Evolutionary conservation across 805 yeast genomes (phyloP).

Genomic region (Metschnikowia koreensis): DNA sequence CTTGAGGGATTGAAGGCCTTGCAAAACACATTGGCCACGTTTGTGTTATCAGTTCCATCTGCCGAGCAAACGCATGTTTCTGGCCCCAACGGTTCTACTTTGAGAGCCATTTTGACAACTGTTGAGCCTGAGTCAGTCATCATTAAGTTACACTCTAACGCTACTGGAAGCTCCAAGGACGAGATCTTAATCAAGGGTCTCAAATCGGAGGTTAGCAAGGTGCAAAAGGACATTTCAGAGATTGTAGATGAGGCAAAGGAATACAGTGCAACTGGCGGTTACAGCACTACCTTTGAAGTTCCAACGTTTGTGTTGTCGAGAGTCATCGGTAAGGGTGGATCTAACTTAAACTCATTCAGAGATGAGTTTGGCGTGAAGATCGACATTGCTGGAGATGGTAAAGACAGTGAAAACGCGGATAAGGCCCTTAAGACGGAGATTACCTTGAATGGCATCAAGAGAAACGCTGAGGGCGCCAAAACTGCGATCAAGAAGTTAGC

Average conservation of each 20-base stretch:
- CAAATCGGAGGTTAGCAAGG: slow-evolving; percentile 56
- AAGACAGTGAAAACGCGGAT: slow-evolving; percentile 26
- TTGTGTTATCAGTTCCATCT: slow-evolving; percentile 49
- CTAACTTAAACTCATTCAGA: slow-evolving; percentile 62
- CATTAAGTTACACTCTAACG: slow-evolving; percentile 48
- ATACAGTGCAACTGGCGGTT: slow-evolving; percentile 40
- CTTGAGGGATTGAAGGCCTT: slow-evolving; percentile 59
- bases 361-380: slow-evolving; percentile 74
- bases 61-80: slow-evolving; percentile 57
- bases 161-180: slow-evolving; percentile 40
- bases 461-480: slow-evolving; percentile 73
- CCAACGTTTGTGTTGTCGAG: slow-evolving; percentile 71
- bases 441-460: slow-evolving; percentile 64
- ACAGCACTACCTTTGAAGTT: slow-evolving; percentile 50
- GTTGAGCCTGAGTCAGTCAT: slow-evolving; percentile 39
- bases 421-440: slow-evolving; percentile 44
- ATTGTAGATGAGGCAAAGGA: slow-evolving; percentile 57
- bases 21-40: slow-evolving; percentile 51
- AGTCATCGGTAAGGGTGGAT: slow-evolving; percentile 88
- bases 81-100: slow-evolving; percentile 62
- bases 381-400: slow-evolving; percentile 59
- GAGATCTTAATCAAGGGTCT: slow-evolving; percentile 70
- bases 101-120: slow-evolving; percentile 42
- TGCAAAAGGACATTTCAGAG: slow-evolving; percentile 49
- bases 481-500: slow-evolving; percentile 55